phyloP scores from a whole-genome alignment of 2,329 filamentous ascomycete genomes.

The Drechslerella stenobrocha region DNA sequence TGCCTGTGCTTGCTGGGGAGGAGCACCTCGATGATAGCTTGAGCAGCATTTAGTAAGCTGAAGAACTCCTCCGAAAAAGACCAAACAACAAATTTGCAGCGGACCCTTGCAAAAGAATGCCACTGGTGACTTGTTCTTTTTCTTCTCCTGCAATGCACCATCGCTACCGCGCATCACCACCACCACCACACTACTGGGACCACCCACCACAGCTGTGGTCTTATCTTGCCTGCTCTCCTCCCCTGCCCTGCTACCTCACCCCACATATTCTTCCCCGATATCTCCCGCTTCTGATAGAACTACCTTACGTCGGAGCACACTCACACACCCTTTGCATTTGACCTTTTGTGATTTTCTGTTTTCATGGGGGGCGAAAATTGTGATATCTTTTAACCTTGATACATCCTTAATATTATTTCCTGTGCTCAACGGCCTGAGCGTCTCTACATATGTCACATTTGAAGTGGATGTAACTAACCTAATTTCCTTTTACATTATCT shows the following conservation, averaged over 20 bases:
- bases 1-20: slow-evolving; percentile 44
- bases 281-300: slow-evolving; percentile 35
- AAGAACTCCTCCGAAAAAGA: slow-evolving; percentile 14
- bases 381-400: slow-evolving; percentile 20
- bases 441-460: neutral
- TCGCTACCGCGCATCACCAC: slow-evolving; percentile 14
- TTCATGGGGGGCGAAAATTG: slow-evolving; percentile 28
- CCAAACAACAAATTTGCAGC: slow-evolving; percentile 17
- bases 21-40: slow-evolving; percentile 45
- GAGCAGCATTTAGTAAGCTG: slow-evolving; percentile 36
- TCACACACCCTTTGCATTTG: slow-evolving; percentile 12
- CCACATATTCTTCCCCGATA: slow-evolving; percentile 11
- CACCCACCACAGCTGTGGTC: too few relatives aligned
- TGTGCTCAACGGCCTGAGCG: neutral
- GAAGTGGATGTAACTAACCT: neutral
- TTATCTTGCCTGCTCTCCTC: slow-evolving; percentile 13
- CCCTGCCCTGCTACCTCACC: slow-evolving; percentile 8
- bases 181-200: slow-evolving; percentile 27
- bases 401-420: slow-evolving; percentile 42
- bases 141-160: slow-evolving; percentile 22
- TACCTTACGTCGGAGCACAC: slow-evolving; percentile 3
- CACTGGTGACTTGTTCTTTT: slow-evolving; percentile 25
- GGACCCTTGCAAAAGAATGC: slow-evolving; percentile 17
- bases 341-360: slow-evolving; percentile 16
- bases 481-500: neutral